These are phyloP conservation scores for Dissophora globulifera DNA, from an alignment of 192 early-diverging fungal genomes.

Conservation along the genomic window DNA sequence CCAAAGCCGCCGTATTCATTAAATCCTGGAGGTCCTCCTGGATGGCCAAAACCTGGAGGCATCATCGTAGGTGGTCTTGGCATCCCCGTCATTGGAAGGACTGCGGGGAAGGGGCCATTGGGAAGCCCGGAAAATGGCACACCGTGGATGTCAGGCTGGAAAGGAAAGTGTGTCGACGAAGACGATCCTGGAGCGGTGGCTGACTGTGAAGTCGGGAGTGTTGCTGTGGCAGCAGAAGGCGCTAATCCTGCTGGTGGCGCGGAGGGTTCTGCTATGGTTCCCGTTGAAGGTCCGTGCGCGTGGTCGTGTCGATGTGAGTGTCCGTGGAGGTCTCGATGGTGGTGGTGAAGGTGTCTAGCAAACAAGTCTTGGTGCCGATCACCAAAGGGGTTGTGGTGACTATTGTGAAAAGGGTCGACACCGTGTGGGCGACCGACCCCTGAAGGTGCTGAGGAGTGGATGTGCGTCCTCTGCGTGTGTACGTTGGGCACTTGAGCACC, in stretches of 20 bases:
- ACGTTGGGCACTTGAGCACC: background rate
- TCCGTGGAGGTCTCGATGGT: background rate
- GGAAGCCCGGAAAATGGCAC: background rate
- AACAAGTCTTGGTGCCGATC: background rate
- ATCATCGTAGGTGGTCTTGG: background rate
- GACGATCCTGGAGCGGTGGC: background rate
- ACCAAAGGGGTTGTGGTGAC: background rate
- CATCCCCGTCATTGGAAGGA: background rate
- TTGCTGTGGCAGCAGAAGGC: background rate
- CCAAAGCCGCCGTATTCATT: background rate
- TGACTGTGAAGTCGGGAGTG: background rate
- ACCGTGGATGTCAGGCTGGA: too few relatives aligned
- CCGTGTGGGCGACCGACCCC: too few relatives aligned
- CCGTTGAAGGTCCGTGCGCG: background rate
- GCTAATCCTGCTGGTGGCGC: background rate
- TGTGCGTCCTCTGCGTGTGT: background rate
- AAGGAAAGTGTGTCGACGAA: background rate
- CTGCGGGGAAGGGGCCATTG: too few relatives aligned
- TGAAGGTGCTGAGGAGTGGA: slow-evolving; percentile 8
- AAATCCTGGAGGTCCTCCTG: slow-evolving; percentile 9
- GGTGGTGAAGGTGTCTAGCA: slow-evolving; percentile 6
- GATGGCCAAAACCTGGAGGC: slow-evolving; percentile 1
- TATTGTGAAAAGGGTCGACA: too few relatives aligned
- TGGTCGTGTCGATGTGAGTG: slow-evolving; percentile 1
- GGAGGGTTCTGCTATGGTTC: background rate